Evolutionary conservation across 306 rosid species (phyloP).

Genomic region (Arachis stenosperma): DNA sequence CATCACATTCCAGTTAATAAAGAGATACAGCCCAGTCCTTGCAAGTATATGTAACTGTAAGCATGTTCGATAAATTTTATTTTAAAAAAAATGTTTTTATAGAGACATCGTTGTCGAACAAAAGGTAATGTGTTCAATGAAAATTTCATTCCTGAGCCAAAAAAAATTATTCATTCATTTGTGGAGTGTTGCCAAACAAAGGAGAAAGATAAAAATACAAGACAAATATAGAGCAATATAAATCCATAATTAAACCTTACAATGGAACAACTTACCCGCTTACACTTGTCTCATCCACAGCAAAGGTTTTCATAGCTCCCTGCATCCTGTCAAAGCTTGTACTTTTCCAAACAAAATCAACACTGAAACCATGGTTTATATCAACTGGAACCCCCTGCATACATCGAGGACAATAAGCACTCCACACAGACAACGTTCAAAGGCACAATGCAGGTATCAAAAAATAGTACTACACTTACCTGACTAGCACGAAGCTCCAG

Average conservation of each 20-base stretch:
- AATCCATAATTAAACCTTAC: constrained; percentile 12
- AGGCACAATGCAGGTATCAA: constrained; percentile 2
- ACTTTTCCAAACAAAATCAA: constrained; percentile 99
- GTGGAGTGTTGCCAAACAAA: background rate
- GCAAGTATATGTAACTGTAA: background rate
- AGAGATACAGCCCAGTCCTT: background rate
- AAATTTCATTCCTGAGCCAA: constrained; percentile 21
- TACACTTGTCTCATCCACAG: constrained; percentile 99
- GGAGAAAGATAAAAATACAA: background rate
- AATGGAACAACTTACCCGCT: constrained; percentile 74
- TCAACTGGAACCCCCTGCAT: constrained; percentile 99
- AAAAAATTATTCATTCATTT: background rate
- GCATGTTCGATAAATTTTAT: background rate
- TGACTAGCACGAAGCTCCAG: constrained; percentile 97
- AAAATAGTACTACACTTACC: constrained; percentile 50
- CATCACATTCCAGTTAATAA: constrained; percentile 18
- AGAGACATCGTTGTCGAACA: too few relatives aligned
- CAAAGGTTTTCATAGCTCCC: constrained; percentile 99
- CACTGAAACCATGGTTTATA: constrained; percentile 94
- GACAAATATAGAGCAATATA: background rate
- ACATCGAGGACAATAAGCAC: constrained; percentile 33
- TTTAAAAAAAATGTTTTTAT: too few relatives aligned
- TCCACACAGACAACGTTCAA: constrained; percentile 18
- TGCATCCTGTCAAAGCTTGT: constrained; percentile 99
- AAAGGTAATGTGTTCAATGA: constrained; percentile 4